A percentile compares a stretch with the other conserved stretches of the same genome.
These are phyloP conservation scores for Fusarium algeriense DNA, from an alignment of 2,329 filamentous ascomycete genomes.

Conservation along the genomic window DNA sequence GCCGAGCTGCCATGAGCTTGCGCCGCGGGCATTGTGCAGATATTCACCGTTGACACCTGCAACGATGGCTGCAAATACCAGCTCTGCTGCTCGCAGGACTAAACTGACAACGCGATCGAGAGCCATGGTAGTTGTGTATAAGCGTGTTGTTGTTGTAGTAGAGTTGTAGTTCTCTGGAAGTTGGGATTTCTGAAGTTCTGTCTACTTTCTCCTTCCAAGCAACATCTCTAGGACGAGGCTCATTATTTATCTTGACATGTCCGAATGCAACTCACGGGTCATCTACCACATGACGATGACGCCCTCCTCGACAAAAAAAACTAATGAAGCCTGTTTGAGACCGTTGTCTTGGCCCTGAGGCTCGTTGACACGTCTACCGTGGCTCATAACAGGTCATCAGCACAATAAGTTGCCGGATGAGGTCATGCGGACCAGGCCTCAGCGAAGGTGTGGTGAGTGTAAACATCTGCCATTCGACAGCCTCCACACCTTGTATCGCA, in stretches of 20 bases:
- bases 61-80: constrained; percentile 79
- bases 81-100: constrained; percentile 60
- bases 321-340: constrained; percentile 40
- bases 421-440: constrained; percentile 43
- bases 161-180: constrained; percentile 1
- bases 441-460: constrained; percentile 25
- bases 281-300: constrained; percentile 43
- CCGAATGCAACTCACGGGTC: constrained; percentile 20
- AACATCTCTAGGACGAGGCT: constrained; percentile 11
- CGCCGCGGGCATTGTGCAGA: constrained; percentile 63
- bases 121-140: constrained; percentile 48
- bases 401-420: constrained; percentile 34
- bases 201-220: neutral
- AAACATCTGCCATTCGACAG: constrained; percentile 30
- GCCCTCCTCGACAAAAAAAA: constrained; percentile 20
- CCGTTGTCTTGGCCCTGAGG: constrained; percentile 25
- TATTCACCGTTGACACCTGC: constrained; percentile 77
- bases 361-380: constrained; percentile 31
- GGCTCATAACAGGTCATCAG: constrained; percentile 32
- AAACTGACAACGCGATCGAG: constrained; percentile 57
- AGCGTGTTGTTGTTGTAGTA: neutral
- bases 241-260: constrained; percentile 41
- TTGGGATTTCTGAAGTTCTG: constrained; percentile 2
- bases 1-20: constrained; percentile 65
- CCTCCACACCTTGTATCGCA: constrained; percentile 9